Evolutionary conservation across 148 eudicot genomes (phyloP).

Genomic region (Fagopyrum tataricum): DNA sequence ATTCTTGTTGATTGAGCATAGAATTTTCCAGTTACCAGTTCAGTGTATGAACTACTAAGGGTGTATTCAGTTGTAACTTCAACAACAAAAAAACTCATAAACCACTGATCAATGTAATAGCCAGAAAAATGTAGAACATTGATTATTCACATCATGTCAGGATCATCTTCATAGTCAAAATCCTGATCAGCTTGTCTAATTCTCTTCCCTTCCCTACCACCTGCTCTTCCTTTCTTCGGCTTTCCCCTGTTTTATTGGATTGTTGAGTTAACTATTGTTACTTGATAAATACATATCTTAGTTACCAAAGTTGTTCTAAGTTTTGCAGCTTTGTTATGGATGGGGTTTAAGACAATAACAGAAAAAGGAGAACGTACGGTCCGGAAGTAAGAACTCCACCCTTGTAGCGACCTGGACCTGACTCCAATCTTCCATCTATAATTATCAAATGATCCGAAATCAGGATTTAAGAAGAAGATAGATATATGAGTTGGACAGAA

Average conservation of each 20-base stretch:
- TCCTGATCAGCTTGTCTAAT: slow-evolving; percentile 68
- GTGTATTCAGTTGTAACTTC: not conserved
- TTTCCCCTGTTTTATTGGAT: slow-evolving; percentile 49
- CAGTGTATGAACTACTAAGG: no score
- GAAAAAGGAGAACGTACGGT: slow-evolving; percentile 7
- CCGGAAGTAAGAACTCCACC: slow-evolving; percentile 2
- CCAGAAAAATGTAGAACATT: not conserved
- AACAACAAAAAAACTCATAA: no score
- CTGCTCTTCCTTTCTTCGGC: slow-evolving; percentile 57
- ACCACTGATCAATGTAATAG: not conserved
- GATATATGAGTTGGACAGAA: not conserved
- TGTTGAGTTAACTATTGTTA: not conserved
- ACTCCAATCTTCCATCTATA: slow-evolving; percentile 14
- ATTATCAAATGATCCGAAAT: not conserved
- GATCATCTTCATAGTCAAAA: slow-evolving; percentile 88
- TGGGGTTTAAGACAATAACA: not conserved
- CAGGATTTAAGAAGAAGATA: not conserved
- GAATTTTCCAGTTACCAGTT: no score
- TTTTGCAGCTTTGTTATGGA: not conserved
- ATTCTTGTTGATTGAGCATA: no score
- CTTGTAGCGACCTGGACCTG: slow-evolving; percentile 12
- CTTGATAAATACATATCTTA: not conserved
- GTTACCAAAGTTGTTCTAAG: not conserved
- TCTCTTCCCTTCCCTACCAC: slow-evolving; percentile 24
- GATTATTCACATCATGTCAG: slow-evolving; percentile 30